These are phyloP conservation scores for Phytophthora capsici DNA, from an alignment of 352 stramenopile genomes.

Conservation along the genomic window DNA sequence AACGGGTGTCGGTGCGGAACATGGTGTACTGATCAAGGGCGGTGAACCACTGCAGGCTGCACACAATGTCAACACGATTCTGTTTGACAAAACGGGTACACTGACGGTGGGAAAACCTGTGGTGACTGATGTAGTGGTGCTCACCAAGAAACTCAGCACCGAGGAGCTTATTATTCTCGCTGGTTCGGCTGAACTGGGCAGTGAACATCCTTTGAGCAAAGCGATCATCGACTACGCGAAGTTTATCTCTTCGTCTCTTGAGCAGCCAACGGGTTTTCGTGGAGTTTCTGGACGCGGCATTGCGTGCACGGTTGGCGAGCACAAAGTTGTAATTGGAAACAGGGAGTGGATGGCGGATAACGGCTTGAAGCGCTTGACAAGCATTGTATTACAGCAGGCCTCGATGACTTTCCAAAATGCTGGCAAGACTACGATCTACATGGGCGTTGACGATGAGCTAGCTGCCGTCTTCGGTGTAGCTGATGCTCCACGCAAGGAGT, in stretches of 20 bases:
- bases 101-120: slow-evolving; percentile 93
- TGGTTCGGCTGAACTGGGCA: slow-evolving; percentile 93
- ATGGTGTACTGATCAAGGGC: slow-evolving; percentile 99
- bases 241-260: slow-evolving; percentile 77
- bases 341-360: slow-evolving; percentile 89
- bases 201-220: slow-evolving; percentile 95
- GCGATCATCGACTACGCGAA: slow-evolving; percentile 93
- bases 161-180: slow-evolving; percentile 88
- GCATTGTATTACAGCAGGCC: slow-evolving; percentile 79
- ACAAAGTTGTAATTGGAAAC: slow-evolving; percentile 93
- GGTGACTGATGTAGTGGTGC: slow-evolving; percentile 87
- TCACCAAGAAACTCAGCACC: slow-evolving; percentile 79
- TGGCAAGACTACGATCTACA: slow-evolving; percentile 96
- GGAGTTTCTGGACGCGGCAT: slow-evolving; percentile 92
- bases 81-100: slow-evolving; percentile 99
- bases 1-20: slow-evolving; percentile 95
- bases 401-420: slow-evolving; percentile 84
- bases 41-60: slow-evolving; percentile 93
- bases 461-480: slow-evolving; percentile 85
- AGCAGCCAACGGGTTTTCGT: slow-evolving; percentile 80
- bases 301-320: slow-evolving; percentile 67
- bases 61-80: slow-evolving; percentile 93
- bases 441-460: slow-evolving; percentile 88
- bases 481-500: slow-evolving; percentile 92
- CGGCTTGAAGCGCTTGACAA: slow-evolving; percentile 67